Evolutionary conservation across 2,329 filamentous ascomycete species (phyloP).

Genomic region (Geosmithia flava): DNA sequence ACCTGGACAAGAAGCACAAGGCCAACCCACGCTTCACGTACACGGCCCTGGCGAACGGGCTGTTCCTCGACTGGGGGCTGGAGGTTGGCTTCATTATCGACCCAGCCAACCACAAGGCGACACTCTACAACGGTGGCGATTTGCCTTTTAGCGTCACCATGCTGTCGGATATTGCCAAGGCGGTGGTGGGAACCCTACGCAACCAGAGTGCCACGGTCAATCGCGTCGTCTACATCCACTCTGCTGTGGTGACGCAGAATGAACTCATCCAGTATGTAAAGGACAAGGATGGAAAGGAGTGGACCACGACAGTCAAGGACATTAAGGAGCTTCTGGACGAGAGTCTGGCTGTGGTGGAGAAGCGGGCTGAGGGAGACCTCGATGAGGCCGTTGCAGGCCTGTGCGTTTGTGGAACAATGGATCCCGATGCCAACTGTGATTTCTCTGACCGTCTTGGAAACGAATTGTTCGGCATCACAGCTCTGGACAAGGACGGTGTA

Average conservation of each 20-base stretch:
- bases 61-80: conserved; percentile 48
- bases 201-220: conserved; percentile 41
- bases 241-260: conserved; percentile 30
- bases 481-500: neutral
- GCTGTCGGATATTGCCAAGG: conserved; percentile 30
- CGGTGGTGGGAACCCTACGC: conserved; percentile 32
- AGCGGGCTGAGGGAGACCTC: conserved; percentile 10
- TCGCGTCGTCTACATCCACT: conserved; percentile 28
- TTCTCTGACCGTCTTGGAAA: conserved; percentile 23
- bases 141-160: conserved; percentile 32
- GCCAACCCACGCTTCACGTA: conserved; percentile 33
- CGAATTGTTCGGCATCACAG: conserved; percentile 24
- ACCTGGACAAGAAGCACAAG: conserved; percentile 25
- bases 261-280: conserved; percentile 31
- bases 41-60: conserved; percentile 37
- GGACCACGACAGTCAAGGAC: conserved; percentile 21
- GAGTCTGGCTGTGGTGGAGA: conserved; percentile 10
- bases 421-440: conserved; percentile 16
- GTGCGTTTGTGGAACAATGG: conserved; percentile 16
- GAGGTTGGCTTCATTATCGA: conserved; percentile 29
- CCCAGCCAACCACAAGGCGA: conserved; percentile 20
- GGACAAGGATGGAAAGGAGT: conserved; percentile 29
- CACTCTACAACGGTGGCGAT: conserved; percentile 37
- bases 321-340: conserved; percentile 10
- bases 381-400: conserved; percentile 16